Base-by-base conservation (phyloP, 352 stramenopile species). In the Globisporangium rhizosaccharum region DNA sequence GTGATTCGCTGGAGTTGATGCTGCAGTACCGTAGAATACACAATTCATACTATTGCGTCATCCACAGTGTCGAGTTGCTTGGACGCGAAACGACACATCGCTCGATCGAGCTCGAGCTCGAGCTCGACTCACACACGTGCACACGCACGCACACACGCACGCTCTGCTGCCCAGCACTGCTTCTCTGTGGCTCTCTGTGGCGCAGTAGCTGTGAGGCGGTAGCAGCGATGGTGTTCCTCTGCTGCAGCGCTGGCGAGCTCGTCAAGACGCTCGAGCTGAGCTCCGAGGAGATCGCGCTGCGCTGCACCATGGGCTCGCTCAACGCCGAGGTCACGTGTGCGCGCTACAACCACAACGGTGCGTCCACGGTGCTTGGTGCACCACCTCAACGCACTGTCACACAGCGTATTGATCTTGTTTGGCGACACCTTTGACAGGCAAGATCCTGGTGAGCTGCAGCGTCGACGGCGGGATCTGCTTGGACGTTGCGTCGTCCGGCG, bases 321-420 rank as follows among this genome's bases (percentile, higher is more conserved):
- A 78, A 79, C 61, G 62, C 78, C 6, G 77, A 87, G 26, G 70
- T 87, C 49, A 82, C 73, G 0, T 87, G 75, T 46, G 79, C 71
- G 30, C 75, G 75, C 14, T 90, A 79, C 56, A 90, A 84, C 54
- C 77, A 87, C 68, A 87, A 90, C 45, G 77, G 70, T 74, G 48
- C 25, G 56, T 28, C 3, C 15, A 8, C 8, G 10, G 23, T 37
- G 3, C 46, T n/a, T 36, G 46, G 3, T 36, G 30, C 30, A 23
- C 30, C 30, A 9, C 2, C 30, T 36, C 30, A 36, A 5, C 30
- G 9, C 30, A 36, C 30, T 5, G 30, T 9, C 6, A 36, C 30
- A 36, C 2, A 10, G 30, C 9, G 30, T 36, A 36, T 9, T 36
- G 30, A 36, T 9, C 30, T 36, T 36, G 30, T 9, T 9, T 9